phyloP scores from a whole-genome alignment of 371 early-diverging fungal genomes.

The Actinomucor elegans region DNA sequence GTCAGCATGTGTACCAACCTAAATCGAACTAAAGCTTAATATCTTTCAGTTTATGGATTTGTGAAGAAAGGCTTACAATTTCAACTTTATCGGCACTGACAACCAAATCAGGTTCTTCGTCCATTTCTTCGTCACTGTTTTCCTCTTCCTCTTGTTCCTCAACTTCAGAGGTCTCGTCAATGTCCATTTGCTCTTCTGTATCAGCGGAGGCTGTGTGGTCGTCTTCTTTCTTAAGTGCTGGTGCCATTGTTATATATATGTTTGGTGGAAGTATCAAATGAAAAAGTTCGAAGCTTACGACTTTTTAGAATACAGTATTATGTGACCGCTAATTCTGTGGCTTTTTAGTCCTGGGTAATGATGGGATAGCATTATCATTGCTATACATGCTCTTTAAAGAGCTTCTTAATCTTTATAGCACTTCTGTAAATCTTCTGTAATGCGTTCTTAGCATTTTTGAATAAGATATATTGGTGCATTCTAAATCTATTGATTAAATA shows the following conservation, averaged over 20 bases:
- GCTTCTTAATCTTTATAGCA: too few relatives aligned
- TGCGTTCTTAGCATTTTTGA: too few relatives aligned
- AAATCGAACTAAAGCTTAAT: not conserved
- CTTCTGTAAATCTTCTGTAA: too few relatives aligned
- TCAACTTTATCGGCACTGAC: constrained; percentile 48
- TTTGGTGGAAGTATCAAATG: too few relatives aligned
- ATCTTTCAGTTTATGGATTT: not conserved
- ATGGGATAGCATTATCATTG: too few relatives aligned
- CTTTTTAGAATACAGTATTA: too few relatives aligned
- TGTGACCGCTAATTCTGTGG: too few relatives aligned
- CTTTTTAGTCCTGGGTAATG: too few relatives aligned
- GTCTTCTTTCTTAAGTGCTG: constrained; percentile 18
- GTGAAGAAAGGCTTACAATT: constrained; percentile 39
- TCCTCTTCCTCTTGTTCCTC: constrained; percentile 34
- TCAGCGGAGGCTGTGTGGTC: constrained; percentile 1
- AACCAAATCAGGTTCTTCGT: constrained; percentile 31
- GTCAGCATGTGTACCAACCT: constrained; percentile 66
- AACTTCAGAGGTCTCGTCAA: constrained; percentile 17
- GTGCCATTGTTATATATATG: constrained; percentile 15
- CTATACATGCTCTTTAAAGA: too few relatives aligned
- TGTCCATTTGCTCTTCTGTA: constrained; percentile 21
- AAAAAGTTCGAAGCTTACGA: too few relatives aligned
- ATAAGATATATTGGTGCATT: too few relatives aligned
- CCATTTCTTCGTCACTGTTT: constrained; percentile 32
- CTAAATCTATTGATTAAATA: too few relatives aligned